Evolutionary conservation across 805 yeast genomes (phyloP), one percentile per base, ranked within the genome.

Genomic region (Pichia californica): DNA sequence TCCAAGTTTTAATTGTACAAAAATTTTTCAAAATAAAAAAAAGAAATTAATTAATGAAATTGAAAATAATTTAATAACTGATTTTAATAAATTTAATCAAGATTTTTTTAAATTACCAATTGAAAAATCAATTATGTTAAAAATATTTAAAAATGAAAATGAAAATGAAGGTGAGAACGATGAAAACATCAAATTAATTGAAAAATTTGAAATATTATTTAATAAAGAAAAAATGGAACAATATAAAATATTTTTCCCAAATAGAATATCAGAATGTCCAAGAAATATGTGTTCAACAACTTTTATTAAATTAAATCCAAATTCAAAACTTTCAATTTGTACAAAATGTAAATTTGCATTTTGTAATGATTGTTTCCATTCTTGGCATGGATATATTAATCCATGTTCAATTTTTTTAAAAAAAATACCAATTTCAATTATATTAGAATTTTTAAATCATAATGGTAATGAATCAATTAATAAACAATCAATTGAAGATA

Each of bases 301-400:
- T 64, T 68, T 78, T 23, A 65, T 77, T 29, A 60, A 78, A 37
- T 68, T 68, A 18, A 67, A 76, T 47, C 57, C 67, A 14, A 69
- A 68, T 43, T 76, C 73, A 8, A 57, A 68, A 8, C 58, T 79
- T 43, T 66, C 75, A 4, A 64, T 70, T 16, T 80, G 86, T 52
- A 59, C 67, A 0, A 47, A 55, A 4, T 80, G 85, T 54, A 57
- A 60, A 10, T 66, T 70, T 49, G 78, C 79, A 0, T 80, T 77
- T 49, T 80, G 86, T 52, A 66, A 66, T 46, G 66, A 66, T 23
- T 80, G 86, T 56, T 57, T 67, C 6, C 79, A 71, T 49, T 74
- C 83, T 3, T 79, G 81, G 79, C 86, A 80, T 57, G 82, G 83
- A 1, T 62, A 64, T 14, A 64, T 63, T 40, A 71, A 71, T 45